Evolutionary conservation across 495 filamentous ascomycete species (phyloP).

Genomic region (Poronia punctata): DNA sequence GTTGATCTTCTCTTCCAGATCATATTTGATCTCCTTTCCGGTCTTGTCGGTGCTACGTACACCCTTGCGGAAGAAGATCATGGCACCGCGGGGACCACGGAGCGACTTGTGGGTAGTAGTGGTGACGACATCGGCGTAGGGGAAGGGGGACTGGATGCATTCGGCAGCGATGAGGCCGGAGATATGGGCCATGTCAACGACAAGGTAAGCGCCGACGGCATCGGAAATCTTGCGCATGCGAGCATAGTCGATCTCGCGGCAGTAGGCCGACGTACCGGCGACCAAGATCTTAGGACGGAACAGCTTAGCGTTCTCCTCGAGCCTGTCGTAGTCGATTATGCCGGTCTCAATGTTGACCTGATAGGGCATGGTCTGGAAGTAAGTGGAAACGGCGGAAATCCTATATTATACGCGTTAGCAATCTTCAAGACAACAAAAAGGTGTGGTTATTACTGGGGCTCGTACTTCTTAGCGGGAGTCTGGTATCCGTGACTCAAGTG

Average conservation of each 20-base stretch:
- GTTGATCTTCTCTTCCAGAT: constrained; percentile 95
- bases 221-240: constrained; percentile 96
- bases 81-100: constrained; percentile 94
- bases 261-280: constrained; percentile 97
- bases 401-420: no score
- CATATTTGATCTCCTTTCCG: constrained; percentile 84
- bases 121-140: constrained; percentile 92
- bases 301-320: constrained; percentile 86
- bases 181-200: constrained; percentile 98
- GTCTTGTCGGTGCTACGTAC: constrained; percentile 85
- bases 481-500: constrained; percentile 99
- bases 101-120: constrained; percentile 99
- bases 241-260: constrained; percentile 93
- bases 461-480: constrained; percentile 82
- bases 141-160: constrained; percentile 92
- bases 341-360: constrained; percentile 85
- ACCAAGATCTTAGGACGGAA: constrained; percentile 96
- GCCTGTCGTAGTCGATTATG: constrained; percentile 91
- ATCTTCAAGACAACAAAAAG: constrained; percentile 8
- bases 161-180: constrained; percentile 89
- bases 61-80: constrained; percentile 99
- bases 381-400: constrained; percentile 89
- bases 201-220: constrained; percentile 86
- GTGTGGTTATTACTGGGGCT: background rate
- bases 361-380: constrained; percentile 94